Base-by-base conservation (phyloP, 306 rosid genomes). In the Sicyos baderoa region DNA sequence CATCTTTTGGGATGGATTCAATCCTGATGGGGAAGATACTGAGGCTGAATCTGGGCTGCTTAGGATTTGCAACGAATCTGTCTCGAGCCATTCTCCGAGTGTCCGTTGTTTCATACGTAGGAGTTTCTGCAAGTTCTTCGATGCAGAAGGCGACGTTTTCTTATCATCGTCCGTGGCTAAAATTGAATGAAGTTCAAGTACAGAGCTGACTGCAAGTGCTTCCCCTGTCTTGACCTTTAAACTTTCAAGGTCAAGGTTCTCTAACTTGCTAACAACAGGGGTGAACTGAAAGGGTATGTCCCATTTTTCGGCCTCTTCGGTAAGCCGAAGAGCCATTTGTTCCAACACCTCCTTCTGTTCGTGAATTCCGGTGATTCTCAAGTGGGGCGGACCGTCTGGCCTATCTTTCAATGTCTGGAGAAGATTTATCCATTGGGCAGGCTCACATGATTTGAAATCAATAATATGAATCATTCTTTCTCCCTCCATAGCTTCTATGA, bases 141-240 rank as follows among this genome's bases (percentile, higher is more conserved):
- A 37, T 13, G 76, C 72, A 6, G 84, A 77, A 0, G 97, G 89
- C 0, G 96, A 83, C 74, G 77, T 72, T 40, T 69, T 85, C 70
- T 73, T 22, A 27, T 87, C 97, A 6, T 91, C 90, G n/a, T 92
- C 96, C 0, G 74, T 77, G 2, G 96, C 89, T 48, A 89, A 87
- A 40, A 92, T 86, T 6, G 87, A 75, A 70, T 92, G 98, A 49
- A 92, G 83, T 72, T 86, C 91, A 61, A 92, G 91, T 7, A 86
- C 88, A 3, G 89, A 86, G 77, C 89, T 82, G 0, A 92, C 83
- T 7, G 95, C 96, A 59, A 92, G 81, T 22, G 96, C 96, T 32
- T 92, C 98, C 9, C 98, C 98, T 19, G 89, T 83, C 81, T 82
- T 86, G 22, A 92, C 86, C 44, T 81, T 83, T 85, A 92, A 85